Evolutionary conservation across 495 filamentous ascomycete genomes (phyloP).

Genomic region (Cercophora sp.): DNA sequence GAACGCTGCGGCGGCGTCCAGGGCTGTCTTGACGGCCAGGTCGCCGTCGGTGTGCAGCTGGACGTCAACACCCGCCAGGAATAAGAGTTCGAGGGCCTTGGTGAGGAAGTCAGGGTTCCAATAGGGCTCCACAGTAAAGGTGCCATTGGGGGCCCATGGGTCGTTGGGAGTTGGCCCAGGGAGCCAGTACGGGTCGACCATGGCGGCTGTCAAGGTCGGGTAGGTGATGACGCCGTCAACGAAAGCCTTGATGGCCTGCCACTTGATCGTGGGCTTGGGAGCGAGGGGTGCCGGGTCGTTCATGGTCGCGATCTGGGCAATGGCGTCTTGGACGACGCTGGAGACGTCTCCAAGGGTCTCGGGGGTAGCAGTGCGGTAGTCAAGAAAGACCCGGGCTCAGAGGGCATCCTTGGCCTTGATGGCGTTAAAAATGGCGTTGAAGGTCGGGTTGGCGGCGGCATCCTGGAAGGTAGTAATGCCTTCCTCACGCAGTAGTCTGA

Average conservation of each 20-base stretch:
- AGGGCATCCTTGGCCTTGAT: not conserved
- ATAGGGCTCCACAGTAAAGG: not conserved
- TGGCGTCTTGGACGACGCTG: not conserved
- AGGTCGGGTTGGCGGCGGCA: not conserved
- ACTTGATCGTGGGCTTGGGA: not conserved
- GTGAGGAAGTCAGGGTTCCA: not conserved
- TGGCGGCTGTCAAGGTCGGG: not conserved
- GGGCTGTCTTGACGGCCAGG: not conserved
- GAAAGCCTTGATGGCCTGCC: slow-evolving; percentile 1
- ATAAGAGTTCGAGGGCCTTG: not conserved
- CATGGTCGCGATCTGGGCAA: not conserved
- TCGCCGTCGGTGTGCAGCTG: slow-evolving; percentile 1
- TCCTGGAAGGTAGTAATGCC: not conserved
- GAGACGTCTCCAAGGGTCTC: not conserved
- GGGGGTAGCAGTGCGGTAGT: not conserved
- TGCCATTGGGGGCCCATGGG: not conserved
- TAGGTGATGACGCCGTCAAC: not conserved
- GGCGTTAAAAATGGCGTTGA: not conserved
- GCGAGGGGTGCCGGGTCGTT: not conserved
- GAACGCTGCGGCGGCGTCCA: not conserved
- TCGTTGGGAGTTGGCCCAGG: not conserved
- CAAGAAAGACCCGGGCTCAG: not conserved
- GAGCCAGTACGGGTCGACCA: not conserved
- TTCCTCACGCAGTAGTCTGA: not conserved
- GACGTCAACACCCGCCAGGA: not conserved